phyloP scores from a whole-genome alignment of 2,329 filamentous ascomycete genomes.

The Trichoderma breve region DNA sequence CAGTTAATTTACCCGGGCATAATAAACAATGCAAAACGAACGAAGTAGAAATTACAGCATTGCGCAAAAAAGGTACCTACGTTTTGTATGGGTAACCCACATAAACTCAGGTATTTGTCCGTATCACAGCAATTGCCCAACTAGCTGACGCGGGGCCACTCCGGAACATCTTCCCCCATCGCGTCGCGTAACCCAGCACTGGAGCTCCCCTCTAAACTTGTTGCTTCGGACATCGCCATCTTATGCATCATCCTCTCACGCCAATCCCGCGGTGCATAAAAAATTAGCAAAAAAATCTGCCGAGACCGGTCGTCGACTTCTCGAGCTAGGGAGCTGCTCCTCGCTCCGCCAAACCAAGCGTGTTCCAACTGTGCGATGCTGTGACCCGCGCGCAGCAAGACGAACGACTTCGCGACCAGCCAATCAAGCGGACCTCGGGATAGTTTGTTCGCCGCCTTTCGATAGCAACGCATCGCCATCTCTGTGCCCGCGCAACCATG shows the following conservation, averaged over 20 bases:
- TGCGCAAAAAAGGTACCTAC: background rate
- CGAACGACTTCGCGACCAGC: conserved; percentile 23
- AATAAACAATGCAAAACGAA: background rate
- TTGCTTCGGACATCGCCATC: conserved; percentile 4
- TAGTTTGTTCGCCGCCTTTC: conserved; percentile 13
- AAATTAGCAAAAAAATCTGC: background rate
- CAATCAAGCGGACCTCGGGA: conserved; percentile 20
- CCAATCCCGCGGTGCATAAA: background rate
- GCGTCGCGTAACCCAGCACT: conserved; percentile 18
- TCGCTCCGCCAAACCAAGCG: conserved; percentile 7
- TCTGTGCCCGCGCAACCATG: conserved; percentile 32
- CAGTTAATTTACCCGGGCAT: background rate
- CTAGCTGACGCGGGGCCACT: conserved; percentile 17
- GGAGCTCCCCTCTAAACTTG: conserved; percentile 19
- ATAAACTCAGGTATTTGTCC: background rate
- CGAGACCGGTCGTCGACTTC: conserved; percentile 8
- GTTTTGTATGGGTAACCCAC: background rate
- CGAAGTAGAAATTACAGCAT: background rate
- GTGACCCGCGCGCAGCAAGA: conserved; percentile 26
- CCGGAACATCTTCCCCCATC: conserved; percentile 12
- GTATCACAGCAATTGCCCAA: background rate
- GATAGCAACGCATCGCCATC: conserved; percentile 11
- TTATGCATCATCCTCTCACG: conserved; percentile 15
- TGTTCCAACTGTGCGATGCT: conserved; percentile 25
- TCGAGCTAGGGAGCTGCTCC: background rate